These are phyloP conservation scores for Brassica cretica DNA, from an alignment of 345 rosid genomes.

Conservation along the genomic window DNA sequence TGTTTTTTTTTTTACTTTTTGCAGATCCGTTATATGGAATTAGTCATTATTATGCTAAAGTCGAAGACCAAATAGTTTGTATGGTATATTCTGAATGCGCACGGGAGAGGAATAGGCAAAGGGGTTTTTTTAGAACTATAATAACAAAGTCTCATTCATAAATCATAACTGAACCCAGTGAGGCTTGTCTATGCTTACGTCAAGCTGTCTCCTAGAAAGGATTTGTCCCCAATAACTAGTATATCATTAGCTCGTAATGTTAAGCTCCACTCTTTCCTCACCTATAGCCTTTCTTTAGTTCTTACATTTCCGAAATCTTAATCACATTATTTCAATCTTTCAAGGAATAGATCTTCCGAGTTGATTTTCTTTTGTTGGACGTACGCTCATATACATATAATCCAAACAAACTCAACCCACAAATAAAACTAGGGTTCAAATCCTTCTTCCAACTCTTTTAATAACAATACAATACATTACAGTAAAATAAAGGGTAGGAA, in stretches of 20 bases:
- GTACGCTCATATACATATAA: neutral
- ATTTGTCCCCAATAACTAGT: too few species aligned
- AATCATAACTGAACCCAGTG: neutral
- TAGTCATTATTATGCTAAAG: slow-evolving; percentile 4
- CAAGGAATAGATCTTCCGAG: neutral
- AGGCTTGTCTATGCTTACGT: neutral
- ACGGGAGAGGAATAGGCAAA: neutral
- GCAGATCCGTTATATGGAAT: neutral
- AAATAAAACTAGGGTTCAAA: neutral
- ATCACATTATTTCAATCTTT: neutral
- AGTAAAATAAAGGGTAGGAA: neutral
- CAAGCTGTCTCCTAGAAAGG: neutral
- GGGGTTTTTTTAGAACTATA: neutral
- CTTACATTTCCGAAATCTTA: neutral
- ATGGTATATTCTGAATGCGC: neutral
- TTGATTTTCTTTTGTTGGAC: neutral
- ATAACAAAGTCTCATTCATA: neutral
- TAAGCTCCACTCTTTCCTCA: neutral
- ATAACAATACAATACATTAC: neutral
- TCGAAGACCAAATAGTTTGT: slow-evolving; percentile 10
- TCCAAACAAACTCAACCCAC: neutral
- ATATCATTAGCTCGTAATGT: neutral
- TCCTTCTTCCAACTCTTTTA: neutral
- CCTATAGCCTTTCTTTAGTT: neutral
- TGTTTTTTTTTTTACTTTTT: neutral